Percentiles rank a stretch among this genome's conserved stretches.
phyloP scores from a whole-genome alignment of 179 eudicot species.

The Silene vulgaris region DNA sequence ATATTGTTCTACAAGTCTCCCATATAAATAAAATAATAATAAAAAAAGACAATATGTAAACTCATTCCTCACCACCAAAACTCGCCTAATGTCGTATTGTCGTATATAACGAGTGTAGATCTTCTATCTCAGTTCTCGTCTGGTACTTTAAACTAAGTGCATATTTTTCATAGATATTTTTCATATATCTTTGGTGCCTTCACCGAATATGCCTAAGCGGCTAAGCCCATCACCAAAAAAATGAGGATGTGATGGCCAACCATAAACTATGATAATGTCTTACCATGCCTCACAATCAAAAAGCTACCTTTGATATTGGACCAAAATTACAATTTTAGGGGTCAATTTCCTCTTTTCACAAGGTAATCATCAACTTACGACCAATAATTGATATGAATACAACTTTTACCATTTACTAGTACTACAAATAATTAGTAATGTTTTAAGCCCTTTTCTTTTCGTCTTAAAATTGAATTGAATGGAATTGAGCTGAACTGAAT shows the following conservation, averaged over 20 bases:
- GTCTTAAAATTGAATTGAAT: too few relatives aligned
- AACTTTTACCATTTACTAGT: background rate
- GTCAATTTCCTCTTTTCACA: background rate
- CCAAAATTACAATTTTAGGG: background rate
- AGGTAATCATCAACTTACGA: background rate
- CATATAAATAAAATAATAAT: too few relatives aligned
- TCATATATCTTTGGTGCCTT: background rate
- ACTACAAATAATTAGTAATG: too few relatives aligned
- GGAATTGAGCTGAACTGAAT: too few relatives aligned
- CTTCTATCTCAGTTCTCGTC: too few relatives aligned
- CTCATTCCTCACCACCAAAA: too few relatives aligned
- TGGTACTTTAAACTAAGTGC: too few relatives aligned
- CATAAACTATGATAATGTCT: conserved; percentile 18
- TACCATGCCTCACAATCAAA: conserved; percentile 13
- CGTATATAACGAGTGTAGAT: too few relatives aligned
- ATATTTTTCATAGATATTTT: background rate
- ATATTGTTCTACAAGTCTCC: too few relatives aligned
- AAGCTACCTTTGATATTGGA: conserved; percentile 3
- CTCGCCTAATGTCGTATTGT: too few relatives aligned
- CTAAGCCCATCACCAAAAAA: conserved; percentile 1
- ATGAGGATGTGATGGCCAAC: conserved; percentile 13
- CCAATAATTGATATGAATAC: background rate
- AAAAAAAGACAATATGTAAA: too few relatives aligned
- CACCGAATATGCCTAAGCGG: conserved; percentile 5
- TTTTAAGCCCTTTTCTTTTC: too few relatives aligned